These are phyloP conservation scores for Thamnidium elegans DNA, from an alignment of 192 early-diverging fungal genomes.

Conservation along the genomic window DNA sequence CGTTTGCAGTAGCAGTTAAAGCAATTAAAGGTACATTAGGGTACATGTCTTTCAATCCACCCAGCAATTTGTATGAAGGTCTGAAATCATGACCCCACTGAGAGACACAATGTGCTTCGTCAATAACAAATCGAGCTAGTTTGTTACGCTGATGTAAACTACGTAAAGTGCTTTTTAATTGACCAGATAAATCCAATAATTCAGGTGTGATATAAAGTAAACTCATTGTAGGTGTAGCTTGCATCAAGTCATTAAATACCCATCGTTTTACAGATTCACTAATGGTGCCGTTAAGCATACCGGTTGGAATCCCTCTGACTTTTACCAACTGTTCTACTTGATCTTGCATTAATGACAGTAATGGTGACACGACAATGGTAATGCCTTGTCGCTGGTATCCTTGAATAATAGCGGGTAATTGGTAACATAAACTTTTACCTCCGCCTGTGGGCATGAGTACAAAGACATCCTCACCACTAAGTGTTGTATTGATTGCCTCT, in stretches of 20 bases:
- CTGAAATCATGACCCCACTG: slow-evolving; percentile 99
- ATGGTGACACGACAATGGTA: slow-evolving; percentile 88
- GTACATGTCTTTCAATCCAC: slow-evolving; percentile 61
- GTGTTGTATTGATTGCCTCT: slow-evolving; percentile 84
- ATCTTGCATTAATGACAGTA: slow-evolving; percentile 95
- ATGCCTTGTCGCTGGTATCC: slow-evolving; percentile 47
- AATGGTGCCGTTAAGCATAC: slow-evolving; percentile 67
- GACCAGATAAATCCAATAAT: slow-evolving; percentile 65
- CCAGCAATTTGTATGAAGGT: slow-evolving; percentile 58
- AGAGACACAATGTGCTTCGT: slow-evolving; percentile 95
- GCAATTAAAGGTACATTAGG: slow-evolving; percentile 88
- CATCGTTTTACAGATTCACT: slow-evolving; percentile 45
- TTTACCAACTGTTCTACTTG: slow-evolving; percentile 76
- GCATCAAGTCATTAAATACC: slow-evolving; percentile 57
- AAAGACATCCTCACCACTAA: slow-evolving; percentile 82
- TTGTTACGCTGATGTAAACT: slow-evolving; percentile 55
- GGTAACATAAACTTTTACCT: slow-evolving; percentile 95
- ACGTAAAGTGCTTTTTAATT: slow-evolving; percentile 55
- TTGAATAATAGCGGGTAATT: slow-evolving; percentile 28
- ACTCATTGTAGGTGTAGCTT: slow-evolving; percentile 45
- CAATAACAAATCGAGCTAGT: slow-evolving; percentile 88
- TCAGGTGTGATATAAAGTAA: slow-evolving; percentile 91
- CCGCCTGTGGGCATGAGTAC: slow-evolving; percentile 99
- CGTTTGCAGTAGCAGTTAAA: slow-evolving; percentile 92
- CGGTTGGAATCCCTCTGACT: slow-evolving; percentile 55